Evolutionary conservation across 805 yeast species (phyloP), one percentile per base, ranked within the genome.

Genomic region (Lipomyces chichibuensis): DNA sequence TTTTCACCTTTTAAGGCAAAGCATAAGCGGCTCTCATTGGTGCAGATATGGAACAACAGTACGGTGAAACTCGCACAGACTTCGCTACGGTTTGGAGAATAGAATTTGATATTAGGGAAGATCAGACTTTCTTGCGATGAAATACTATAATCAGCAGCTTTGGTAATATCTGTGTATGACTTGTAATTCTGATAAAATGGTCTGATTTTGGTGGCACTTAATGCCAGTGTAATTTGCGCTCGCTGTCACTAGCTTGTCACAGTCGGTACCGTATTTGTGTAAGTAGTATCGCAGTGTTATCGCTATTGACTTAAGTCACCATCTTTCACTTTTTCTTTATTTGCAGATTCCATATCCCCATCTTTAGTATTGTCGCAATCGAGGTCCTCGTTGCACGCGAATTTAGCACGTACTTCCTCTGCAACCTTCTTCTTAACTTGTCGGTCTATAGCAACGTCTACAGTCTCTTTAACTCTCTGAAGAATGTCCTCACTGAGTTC

Each of bases 351-450:
- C 13, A 5, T 17, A 9, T 37, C 14, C n/a, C 43, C 43, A 37
- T 37, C 43, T 14, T 37, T 17, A 37, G 43, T 37, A 37, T 37
- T 9, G 43, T 37, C 43, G 43, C 17, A 37, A 37, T 37, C 17
- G 17, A 37, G 43, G 3, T 37, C 43, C 6, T 37, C 43, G n/a
- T 37, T 37, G 1, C 17, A 37, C 13, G 43, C 14, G 43, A 37
- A 5, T 37, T 37, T 9, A 37, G 43, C 43, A 13, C 43, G 43
- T 43, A 43, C 62, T 14, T 59, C 62, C 61, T 55, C 43, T n/a
- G 60, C 14, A 2, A 25, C 60, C 58, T 59, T 52, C 5, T 29
- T 56, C 17, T 57, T 46, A 17, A n/a, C 62, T 25, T 25, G 59
- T 29, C 37, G 17, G 29, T 56, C 56, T 27, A 56, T 56, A 5